phyloP scores from a whole-genome alignment of 768 basidiomycete species.

The Podaxis mareebaensis region DNA sequence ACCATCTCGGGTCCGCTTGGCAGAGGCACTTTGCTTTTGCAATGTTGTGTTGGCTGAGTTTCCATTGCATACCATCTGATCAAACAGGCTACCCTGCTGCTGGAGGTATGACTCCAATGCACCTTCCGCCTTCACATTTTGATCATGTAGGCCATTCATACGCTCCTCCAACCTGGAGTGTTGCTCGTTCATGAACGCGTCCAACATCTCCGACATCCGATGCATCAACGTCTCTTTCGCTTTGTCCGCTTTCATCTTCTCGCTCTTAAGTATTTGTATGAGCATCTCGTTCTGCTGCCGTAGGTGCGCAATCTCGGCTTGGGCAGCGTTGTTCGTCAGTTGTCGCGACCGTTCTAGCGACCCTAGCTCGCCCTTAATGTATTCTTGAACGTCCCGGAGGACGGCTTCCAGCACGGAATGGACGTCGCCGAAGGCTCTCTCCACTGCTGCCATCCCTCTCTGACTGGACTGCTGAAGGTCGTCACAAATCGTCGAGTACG shows the following conservation, averaged over 20 bases:
- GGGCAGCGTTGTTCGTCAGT: constrained; percentile 43
- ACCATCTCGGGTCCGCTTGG: constrained; percentile 18
- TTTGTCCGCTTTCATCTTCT: constrained; percentile 64
- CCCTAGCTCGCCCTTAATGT: constrained; percentile 56
- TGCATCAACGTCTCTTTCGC: constrained; percentile 76
- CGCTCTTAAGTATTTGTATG: constrained; percentile 58
- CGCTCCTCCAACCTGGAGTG: constrained; percentile 65
- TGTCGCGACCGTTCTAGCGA: constrained; percentile 49
- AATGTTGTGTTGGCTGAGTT: constrained; percentile 5
- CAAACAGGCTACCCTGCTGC: constrained; percentile 49
- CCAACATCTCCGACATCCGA: constrained; percentile 70
- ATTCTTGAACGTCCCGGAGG: constrained; percentile 55
- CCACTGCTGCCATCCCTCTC: constrained; percentile 50
- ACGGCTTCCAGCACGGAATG: constrained; percentile 61
- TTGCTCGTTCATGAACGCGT: constrained; percentile 66
- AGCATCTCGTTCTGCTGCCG: constrained; percentile 72
- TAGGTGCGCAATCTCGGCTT: constrained; percentile 59
- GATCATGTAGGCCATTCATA: constrained; percentile 50
- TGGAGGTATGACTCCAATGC: constrained; percentile 47
- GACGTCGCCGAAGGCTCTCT: constrained; percentile 59
- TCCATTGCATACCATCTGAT: constrained; percentile 38
- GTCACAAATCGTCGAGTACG: constrained; percentile 47
- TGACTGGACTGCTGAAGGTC: constrained; percentile 45
- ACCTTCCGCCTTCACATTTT: constrained; percentile 56
- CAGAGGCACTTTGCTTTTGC: constrained; percentile 10